Conservation (phyloP, 2,329 filamentous ascomycete genomes). For the Ascochyta rabiei region DNA sequence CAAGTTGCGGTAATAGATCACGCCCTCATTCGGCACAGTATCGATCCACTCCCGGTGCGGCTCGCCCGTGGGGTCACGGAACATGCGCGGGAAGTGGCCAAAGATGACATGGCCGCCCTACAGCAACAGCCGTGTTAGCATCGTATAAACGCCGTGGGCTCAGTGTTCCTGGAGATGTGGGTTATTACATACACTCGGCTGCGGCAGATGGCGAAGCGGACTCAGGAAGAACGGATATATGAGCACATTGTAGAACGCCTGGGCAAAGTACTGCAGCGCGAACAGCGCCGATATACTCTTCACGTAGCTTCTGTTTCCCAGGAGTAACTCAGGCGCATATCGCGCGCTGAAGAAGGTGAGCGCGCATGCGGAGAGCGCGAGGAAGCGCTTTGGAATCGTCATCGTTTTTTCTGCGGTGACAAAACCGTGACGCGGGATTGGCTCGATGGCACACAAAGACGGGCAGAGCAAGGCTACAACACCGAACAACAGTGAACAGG, state of each 20-base stretch:
- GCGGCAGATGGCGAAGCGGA: slow-evolving; percentile 63
- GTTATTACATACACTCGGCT: slow-evolving; percentile 39
- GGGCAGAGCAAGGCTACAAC: too few relatives aligned
- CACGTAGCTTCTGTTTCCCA: slow-evolving; percentile 41
- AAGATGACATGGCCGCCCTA: slow-evolving; percentile 39
- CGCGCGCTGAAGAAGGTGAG: slow-evolving; percentile 39
- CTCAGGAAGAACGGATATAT: slow-evolving; percentile 65
- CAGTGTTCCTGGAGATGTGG: too few relatives aligned
- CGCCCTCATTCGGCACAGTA: slow-evolving; percentile 60
- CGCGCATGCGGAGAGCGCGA: slow-evolving; percentile 32
- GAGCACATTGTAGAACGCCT: slow-evolving; percentile 52
- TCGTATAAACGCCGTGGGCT: too few relatives aligned
- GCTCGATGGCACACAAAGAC: background rate
- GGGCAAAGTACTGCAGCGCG: slow-evolving; percentile 42
- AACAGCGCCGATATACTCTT: slow-evolving; percentile 52
- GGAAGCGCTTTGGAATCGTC: slow-evolving; percentile 36
- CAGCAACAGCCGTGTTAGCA: background rate
- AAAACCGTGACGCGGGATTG: slow-evolving; percentile 1
- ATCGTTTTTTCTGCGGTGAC: slow-evolving; percentile 19
- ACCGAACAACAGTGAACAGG: background rate
- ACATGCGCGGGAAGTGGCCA: slow-evolving; percentile 53
- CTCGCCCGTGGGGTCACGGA: slow-evolving; percentile 51
- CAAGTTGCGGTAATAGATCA: slow-evolving; percentile 59
- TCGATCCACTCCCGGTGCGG: slow-evolving; percentile 59
- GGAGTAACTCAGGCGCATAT: slow-evolving; percentile 40